Evolutionary conservation across 768 basidiomycete species (phyloP).

Genomic region (Cyathus striatus): DNA sequence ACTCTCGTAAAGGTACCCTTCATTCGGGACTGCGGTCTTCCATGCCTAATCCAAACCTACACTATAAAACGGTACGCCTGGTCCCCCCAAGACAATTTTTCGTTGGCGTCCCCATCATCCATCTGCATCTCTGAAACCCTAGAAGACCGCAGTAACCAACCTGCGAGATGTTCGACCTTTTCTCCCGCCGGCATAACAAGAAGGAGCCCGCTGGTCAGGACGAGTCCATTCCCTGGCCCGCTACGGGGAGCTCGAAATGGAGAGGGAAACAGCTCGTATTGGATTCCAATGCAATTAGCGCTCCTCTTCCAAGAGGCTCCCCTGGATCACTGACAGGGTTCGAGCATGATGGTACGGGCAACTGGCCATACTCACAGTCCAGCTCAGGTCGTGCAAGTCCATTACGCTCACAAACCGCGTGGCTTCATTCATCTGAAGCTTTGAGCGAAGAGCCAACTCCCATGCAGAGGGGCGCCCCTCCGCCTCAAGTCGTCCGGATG

Average conservation of each 20-base stretch:
- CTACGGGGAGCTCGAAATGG: constrained; percentile 14
- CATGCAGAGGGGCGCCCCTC: constrained; percentile 4
- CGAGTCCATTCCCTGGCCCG: constrained; percentile 18
- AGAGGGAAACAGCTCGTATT: constrained; percentile 11
- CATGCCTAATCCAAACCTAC: constrained; percentile 5
- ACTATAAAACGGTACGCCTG: constrained; percentile 11
- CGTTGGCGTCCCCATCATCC: constrained; percentile 5
- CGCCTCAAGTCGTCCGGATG: constrained; percentile 16
- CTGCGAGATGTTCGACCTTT: constrained; percentile 19
- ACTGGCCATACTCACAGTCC: constrained; percentile 11
- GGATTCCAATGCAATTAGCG: constrained; percentile 22
- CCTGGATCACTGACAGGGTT: constrained; percentile 28
- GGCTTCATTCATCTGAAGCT: constrained; percentile 20
- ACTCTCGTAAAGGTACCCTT: constrained; percentile 1
- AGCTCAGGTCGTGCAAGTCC: constrained; percentile 25
- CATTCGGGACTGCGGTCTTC: constrained; percentile 13
- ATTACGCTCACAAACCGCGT: constrained; percentile 30
- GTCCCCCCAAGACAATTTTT: constrained; percentile 7
- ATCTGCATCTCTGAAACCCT: background rate
- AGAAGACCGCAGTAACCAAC: constrained; percentile 5
- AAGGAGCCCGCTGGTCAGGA: constrained; percentile 3
- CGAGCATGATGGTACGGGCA: constrained; percentile 10
- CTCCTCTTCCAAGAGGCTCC: constrained; percentile 26
- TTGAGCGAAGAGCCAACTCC: constrained; percentile 2
- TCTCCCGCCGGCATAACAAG: constrained; percentile 17